Percentiles rank a stretch among this genome's conserved stretches.
phyloP scores from a whole-genome alignment of 1,284 basidiomycete species.

The Moniliella sp. region DNA sequence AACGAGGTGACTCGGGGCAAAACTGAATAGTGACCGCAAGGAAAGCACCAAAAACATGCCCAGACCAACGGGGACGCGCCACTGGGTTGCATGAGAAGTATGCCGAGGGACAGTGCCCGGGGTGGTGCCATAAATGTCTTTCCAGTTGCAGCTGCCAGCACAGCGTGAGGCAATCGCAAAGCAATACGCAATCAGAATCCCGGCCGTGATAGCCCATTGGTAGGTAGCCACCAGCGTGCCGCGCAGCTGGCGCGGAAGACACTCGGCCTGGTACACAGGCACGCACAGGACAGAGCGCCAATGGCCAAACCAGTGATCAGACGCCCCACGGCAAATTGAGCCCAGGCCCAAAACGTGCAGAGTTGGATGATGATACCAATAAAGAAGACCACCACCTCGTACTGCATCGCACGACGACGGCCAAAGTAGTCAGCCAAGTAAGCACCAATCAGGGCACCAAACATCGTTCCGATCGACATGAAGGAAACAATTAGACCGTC shows the following conservation, averaged over 20 bases:
- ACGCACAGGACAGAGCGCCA: slow-evolving; percentile 24
- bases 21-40: no score
- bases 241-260: slow-evolving; percentile 52
- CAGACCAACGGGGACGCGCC: slow-evolving; percentile 36
- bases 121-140: slow-evolving; percentile 57
- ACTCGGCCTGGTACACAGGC: slow-evolving; percentile 67
- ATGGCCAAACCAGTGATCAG: slow-evolving; percentile 14
- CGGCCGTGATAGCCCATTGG: slow-evolving; percentile 45
- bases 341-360: background rate
- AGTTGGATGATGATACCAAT: slow-evolving; percentile 20
- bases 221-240: slow-evolving; percentile 62
- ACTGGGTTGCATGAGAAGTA: no score
- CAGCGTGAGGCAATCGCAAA: no score
- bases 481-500: slow-evolving; percentile 51
- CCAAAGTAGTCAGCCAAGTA: slow-evolving; percentile 43
- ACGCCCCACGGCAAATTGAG: slow-evolving; percentile 14
- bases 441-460: slow-evolving; percentile 40
- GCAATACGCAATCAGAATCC: slow-evolving; percentile 34
- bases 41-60: slow-evolving; percentile 40
- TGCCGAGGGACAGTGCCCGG: no score
- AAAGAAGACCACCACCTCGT: slow-evolving; percentile 38
- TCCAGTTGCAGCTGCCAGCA: slow-evolving; percentile 34
- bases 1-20: slow-evolving; percentile 71
- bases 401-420: slow-evolving; percentile 45
- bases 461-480: slow-evolving; percentile 52